These are phyloP conservation scores for Luffa aegyptiaca DNA, from an alignment of 306 rosid species.

Conservation along the genomic window DNA sequence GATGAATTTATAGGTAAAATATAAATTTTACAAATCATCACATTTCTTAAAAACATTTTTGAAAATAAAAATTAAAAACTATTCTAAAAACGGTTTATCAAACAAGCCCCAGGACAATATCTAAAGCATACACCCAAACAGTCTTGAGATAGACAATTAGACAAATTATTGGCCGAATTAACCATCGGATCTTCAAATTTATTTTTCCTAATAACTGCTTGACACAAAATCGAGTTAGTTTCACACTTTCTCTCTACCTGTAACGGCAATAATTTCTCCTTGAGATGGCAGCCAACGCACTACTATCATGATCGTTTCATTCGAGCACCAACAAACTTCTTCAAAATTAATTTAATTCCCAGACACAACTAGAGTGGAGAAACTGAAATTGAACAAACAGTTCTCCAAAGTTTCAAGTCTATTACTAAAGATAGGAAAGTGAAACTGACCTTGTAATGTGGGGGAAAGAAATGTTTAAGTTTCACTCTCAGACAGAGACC, in stretches of 20 bases:
- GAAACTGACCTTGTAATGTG: slow-evolving; percentile 76
- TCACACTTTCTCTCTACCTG: too few species aligned
- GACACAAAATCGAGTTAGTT: too few species aligned
- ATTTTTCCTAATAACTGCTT: too few species aligned
- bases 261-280: too few species aligned
- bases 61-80: background rate
- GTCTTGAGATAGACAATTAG: too few species aligned
- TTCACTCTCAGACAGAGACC: slow-evolving; percentile 92
- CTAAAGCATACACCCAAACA: background rate
- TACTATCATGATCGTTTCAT: background rate
- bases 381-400: slow-evolving; percentile 1
- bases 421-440: background rate
- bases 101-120: background rate
- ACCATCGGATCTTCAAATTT: too few species aligned
- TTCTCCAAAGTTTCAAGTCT: background rate
- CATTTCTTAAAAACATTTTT: background rate
- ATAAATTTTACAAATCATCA: background rate
- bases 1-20: background rate
- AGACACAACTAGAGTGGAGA: background rate
- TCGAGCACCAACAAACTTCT: background rate
- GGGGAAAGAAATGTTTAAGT: slow-evolving; percentile 69
- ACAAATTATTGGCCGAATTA: too few species aligned
- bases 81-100: background rate
- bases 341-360: background rate
- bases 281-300: background rate